Evolutionary conservation across 148 eudicot species (phyloP).

Genomic region (Amaranthus cruentus): DNA sequence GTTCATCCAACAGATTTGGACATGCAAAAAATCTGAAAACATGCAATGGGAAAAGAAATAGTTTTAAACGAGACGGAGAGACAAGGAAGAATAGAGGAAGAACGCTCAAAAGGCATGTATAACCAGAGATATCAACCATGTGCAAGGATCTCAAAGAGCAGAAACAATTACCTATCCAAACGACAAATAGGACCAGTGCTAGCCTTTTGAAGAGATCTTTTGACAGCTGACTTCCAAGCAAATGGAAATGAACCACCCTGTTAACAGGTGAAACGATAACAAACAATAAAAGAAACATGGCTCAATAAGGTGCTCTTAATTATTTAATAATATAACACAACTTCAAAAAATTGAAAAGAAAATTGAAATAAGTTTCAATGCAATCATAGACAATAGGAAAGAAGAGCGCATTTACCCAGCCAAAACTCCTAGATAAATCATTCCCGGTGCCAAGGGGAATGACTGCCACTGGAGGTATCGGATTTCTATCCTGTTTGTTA

Average conservation of each 20-base stretch:
- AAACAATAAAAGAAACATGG: background rate
- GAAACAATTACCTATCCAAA: constrained; percentile 61
- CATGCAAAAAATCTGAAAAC: no score
- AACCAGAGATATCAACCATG: background rate
- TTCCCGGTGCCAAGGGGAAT: constrained; percentile 99
- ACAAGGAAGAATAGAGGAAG: no score
- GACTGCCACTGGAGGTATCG: constrained; percentile 83
- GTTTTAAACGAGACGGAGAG: no score
- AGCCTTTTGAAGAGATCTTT: constrained; percentile 70
- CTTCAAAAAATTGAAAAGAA: background rate
- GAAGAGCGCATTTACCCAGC: constrained; percentile 61
- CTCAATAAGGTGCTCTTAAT: constrained; percentile 7
- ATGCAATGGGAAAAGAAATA: no score
- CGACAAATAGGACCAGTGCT: constrained; percentile 43
- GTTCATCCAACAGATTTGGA: no score
- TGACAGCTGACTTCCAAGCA: constrained; percentile 88
- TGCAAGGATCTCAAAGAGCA: background rate
- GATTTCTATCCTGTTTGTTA: constrained; percentile 58
- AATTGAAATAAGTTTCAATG: no score
- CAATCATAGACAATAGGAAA: background rate
- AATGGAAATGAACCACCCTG: constrained; percentile 98
- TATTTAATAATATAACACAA: no score
- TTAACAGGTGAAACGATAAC: constrained; percentile 2
- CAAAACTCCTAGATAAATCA: constrained; percentile 92
- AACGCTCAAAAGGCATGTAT: background rate